Conservation (phyloP, 805 yeast species). For the Yarrowia osloensis region DNA sequence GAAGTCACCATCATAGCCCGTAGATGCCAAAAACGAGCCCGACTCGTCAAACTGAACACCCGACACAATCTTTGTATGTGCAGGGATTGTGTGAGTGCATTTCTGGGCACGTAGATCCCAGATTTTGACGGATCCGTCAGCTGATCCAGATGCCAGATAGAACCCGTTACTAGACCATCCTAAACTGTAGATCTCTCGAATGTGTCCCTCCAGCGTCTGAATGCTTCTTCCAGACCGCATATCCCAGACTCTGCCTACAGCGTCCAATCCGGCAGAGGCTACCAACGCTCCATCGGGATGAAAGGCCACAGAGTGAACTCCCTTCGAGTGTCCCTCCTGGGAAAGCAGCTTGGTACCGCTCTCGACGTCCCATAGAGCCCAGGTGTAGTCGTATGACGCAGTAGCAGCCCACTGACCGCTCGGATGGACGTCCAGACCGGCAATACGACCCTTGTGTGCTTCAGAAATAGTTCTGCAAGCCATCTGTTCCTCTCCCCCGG, state of each 20-base stretch:
- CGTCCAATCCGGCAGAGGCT: conserved; percentile 79
- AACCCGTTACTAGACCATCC: conserved; percentile 79
- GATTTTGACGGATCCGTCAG: conserved; percentile 73
- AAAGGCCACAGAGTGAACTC: conserved; percentile 59
- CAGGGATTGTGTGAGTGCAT: conserved; percentile 56
- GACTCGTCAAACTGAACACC: conserved; percentile 54
- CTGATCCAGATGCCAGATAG: conserved; percentile 79
- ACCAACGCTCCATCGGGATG: conserved; percentile 70
- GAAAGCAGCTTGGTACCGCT: conserved; percentile 53
- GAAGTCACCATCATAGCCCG: conserved; percentile 71
- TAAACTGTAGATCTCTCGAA: conserved; percentile 65
- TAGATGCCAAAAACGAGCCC: conserved; percentile 57
- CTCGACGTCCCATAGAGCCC: conserved; percentile 82
- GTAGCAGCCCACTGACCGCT: conserved; percentile 56
- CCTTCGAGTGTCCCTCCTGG: conserved; percentile 88
- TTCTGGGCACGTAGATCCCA: conserved; percentile 78
- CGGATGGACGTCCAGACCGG: conserved; percentile 68
- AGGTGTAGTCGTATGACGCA: conserved; percentile 81
- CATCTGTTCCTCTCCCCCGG: conserved; percentile 33
- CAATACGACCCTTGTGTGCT: conserved; percentile 61
- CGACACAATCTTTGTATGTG: conserved; percentile 73
- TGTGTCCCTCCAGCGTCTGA: conserved; percentile 64
- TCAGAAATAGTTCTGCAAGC: background rate
- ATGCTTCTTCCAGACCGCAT: conserved; percentile 72
- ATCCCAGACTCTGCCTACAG: conserved; percentile 78